These are phyloP conservation scores for Ramaria sp. DNA, from an alignment of 768 basidiomycete species.

Conservation along the genomic window DNA sequence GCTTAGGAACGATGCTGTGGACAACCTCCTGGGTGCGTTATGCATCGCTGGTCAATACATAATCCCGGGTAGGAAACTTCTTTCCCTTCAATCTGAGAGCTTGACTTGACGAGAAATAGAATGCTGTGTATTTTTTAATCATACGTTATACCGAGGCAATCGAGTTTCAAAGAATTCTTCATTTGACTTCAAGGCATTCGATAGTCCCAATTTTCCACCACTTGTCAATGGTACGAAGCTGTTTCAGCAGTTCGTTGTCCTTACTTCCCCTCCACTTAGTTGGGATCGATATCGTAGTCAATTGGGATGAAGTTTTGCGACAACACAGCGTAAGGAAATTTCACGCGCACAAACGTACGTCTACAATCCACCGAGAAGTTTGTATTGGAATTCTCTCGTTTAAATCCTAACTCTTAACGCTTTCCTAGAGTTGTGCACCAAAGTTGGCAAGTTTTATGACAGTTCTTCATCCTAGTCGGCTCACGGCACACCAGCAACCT, in stretches of 20 bases:
- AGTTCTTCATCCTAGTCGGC: background rate
- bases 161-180: slow-evolving; percentile 76
- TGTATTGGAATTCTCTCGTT: too few relatives aligned
- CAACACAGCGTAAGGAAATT: slow-evolving; percentile 74
- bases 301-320: slow-evolving; percentile 81
- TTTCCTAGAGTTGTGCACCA: slow-evolving; percentile 56
- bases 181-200: slow-evolving; percentile 73
- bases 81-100: background rate
- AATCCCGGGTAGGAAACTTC: slow-evolving; percentile 68
- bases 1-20: slow-evolving; percentile 87
- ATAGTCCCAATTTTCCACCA: slow-evolving; percentile 75
- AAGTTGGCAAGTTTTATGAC: slow-evolving; percentile 50
- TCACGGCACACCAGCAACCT: slow-evolving; percentile 39
- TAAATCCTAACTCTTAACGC: background rate
- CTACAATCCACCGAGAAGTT: too few relatives aligned
- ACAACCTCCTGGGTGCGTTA: slow-evolving; percentile 83
- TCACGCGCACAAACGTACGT: slow-evolving; percentile 62
- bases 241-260: background rate
- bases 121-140: slow-evolving; percentile 83
- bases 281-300: slow-evolving; percentile 81
- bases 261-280: slow-evolving; percentile 32
- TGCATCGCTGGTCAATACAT: slow-evolving; percentile 85
- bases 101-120: slow-evolving; percentile 30
- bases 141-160: slow-evolving; percentile 78
- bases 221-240: slow-evolving; percentile 55